Percentiles rank a stretch among this genome's conserved stretches.
Conservation (phyloP, 2,329 filamentous ascomycete species). For the Scedosporium boydii region DNA sequence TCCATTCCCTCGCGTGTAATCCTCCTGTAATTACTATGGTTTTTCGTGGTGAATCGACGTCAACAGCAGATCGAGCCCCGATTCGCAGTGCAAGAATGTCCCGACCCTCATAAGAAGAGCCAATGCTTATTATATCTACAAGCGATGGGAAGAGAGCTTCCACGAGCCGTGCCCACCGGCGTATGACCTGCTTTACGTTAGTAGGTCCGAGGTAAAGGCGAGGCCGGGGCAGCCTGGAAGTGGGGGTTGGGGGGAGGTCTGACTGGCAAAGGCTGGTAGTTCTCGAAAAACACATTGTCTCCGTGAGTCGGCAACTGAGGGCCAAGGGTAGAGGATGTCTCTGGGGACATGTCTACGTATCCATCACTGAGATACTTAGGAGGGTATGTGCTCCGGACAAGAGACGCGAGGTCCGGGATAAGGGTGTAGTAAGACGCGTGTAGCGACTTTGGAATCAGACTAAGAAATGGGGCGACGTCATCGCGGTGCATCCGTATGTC, state of each 20-base stretch:
- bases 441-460: conserved; percentile 66
- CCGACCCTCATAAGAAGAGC: conserved; percentile 79
- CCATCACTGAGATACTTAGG: conserved; percentile 15
- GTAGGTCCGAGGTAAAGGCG: neutral
- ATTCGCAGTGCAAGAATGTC: conserved; percentile 76
- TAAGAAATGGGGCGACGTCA: conserved; percentile 68
- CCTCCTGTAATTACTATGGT: conserved; percentile 78
- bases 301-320: conserved; percentile 11
- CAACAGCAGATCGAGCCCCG: conserved; percentile 42
- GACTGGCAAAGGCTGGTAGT: conserved; percentile 79
- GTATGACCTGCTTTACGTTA: conserved; percentile 37
- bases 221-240: neutral
- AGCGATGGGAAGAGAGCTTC: conserved; percentile 83
- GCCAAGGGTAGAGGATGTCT: neutral
- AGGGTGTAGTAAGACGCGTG: conserved; percentile 63
- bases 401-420: conserved; percentile 70
- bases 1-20: conserved; percentile 94
- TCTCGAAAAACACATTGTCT: conserved; percentile 80
- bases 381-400: conserved; percentile 69
- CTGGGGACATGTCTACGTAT: neutral
- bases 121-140: conserved; percentile 64
- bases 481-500: conserved; percentile 74
- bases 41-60: conserved; percentile 45
- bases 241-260: neutral
- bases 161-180: conserved; percentile 86